Conservation (phyloP, 2,329 filamentous ascomycete genomes). For the Xylaria polymorpha region DNA sequence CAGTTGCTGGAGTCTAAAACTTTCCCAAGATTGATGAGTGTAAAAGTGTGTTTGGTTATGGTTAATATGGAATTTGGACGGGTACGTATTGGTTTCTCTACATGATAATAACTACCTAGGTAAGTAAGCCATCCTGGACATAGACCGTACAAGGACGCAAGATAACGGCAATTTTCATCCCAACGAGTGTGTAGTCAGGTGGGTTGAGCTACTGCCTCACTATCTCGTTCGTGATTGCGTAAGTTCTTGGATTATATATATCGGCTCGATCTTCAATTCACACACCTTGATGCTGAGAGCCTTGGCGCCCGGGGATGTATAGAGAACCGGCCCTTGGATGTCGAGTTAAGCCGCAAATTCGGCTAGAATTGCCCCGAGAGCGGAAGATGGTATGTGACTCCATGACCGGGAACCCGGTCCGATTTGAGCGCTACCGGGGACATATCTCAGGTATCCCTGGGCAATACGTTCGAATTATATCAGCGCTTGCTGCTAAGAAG, state of each 20-base stretch:
- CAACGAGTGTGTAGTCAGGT: no score
- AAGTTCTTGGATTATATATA: no score
- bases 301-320: slow-evolving; percentile 21
- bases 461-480: no score
- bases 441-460: no score
- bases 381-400: not conserved
- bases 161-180: not conserved
- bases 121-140: no score
- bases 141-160: slow-evolving; percentile 11
- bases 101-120: not conserved
- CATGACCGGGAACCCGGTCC: not conserved
- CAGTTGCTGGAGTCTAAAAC: slow-evolving; percentile 28
- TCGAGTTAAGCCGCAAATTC: slow-evolving; percentile 14
- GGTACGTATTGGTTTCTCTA: not conserved
- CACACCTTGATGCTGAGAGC: not conserved
- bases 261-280: not conserved
- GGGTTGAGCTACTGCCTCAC: no score
- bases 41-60: not conserved
- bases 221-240: no score
- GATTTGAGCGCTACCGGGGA: not conserved
- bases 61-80: not conserved
- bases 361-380: slow-evolving; percentile 10
- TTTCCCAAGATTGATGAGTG: not conserved
- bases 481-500: no score
- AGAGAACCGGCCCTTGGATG: not conserved